These are phyloP conservation scores for Diophrys appendiculata DNA, from an alignment of 73 alveolate genomes.

Conservation along the genomic window DNA sequence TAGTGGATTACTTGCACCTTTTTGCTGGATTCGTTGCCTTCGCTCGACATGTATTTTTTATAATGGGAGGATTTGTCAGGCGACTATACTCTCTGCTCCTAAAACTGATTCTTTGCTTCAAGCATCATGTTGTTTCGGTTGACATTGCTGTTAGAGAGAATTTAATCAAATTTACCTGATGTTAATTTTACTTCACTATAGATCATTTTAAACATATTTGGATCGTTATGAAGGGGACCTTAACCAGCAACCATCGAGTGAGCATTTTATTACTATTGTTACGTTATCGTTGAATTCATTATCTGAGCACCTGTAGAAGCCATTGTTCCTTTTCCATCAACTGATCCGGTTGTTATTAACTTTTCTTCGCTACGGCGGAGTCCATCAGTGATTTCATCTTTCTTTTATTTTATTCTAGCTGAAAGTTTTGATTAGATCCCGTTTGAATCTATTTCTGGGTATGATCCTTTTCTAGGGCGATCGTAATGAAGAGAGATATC, in stretches of 20 bases:
- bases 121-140: too few relatives aligned
- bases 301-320: not conserved
- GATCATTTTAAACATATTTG: not conserved
- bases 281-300: too few relatives aligned
- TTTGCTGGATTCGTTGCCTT: too few relatives aligned
- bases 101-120: too few relatives aligned
- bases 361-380: not conserved
- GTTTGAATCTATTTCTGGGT: not conserved
- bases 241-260: not conserved
- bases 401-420: not conserved
- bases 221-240: not conserved
- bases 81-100: too few relatives aligned
- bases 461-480: not conserved
- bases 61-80: too few relatives aligned
- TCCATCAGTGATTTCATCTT: not conserved
- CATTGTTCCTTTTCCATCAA: not conserved
- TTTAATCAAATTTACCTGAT: not conserved
- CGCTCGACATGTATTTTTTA: too few relatives aligned
- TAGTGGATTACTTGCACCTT: too few relatives aligned
- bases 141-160: not conserved
- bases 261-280: too few relatives aligned
- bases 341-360: not conserved
- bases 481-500: not conserved
- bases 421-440: not conserved
- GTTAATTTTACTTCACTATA: not conserved